Conservation (phyloP, 2,329 filamentous ascomycete species). For the Macrophomina tecta region DNA sequence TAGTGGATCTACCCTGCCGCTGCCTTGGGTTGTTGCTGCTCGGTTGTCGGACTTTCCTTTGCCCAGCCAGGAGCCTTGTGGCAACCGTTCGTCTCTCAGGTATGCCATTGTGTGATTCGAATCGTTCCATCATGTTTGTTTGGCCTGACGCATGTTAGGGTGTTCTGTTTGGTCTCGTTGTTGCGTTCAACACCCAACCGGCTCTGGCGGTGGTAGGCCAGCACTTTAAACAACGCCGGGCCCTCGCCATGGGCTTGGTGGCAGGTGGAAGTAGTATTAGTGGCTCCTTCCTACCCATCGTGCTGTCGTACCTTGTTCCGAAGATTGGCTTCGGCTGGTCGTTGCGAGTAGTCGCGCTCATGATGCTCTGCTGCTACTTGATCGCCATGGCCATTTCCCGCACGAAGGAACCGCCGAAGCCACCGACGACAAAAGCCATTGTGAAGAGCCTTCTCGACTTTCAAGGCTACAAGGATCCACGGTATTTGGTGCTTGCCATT, state of each 20-base stretch:
- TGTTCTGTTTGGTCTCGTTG: conserved; percentile 23
- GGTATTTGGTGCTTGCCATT: conserved; percentile 26
- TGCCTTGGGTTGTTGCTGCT: conserved; percentile 9
- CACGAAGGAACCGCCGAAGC: conserved; percentile 14
- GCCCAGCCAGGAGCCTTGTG: conserved; percentile 6
- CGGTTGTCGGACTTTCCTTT: conserved; percentile 14
- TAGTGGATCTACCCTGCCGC: conserved; percentile 19
- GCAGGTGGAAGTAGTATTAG: conserved; percentile 25
- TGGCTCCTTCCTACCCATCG: conserved; percentile 25
- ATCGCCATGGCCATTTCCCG: conserved; percentile 23
- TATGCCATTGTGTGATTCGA: neutral
- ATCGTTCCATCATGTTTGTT: neutral
- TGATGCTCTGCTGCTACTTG: conserved; percentile 26
- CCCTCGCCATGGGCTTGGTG: conserved; percentile 28
- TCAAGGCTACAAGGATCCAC: conserved; percentile 26
- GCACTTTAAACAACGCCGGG: conserved; percentile 28
- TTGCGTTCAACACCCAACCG: conserved; percentile 29
- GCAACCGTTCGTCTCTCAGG: conserved; percentile 20
- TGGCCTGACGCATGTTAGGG: conserved; percentile 15
- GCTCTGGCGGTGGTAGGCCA: conserved; percentile 28
- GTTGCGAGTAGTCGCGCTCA: conserved; percentile 19
- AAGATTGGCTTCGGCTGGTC: conserved; percentile 28
- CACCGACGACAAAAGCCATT: neutral
- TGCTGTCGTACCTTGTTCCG: conserved; percentile 23
- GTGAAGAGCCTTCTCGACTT: conserved; percentile 27